Percentiles rank a stretch among this genome's conserved stretches.
phyloP scores from a whole-genome alignment of 305 asterid genomes.

The Coffea humblotiana region DNA sequence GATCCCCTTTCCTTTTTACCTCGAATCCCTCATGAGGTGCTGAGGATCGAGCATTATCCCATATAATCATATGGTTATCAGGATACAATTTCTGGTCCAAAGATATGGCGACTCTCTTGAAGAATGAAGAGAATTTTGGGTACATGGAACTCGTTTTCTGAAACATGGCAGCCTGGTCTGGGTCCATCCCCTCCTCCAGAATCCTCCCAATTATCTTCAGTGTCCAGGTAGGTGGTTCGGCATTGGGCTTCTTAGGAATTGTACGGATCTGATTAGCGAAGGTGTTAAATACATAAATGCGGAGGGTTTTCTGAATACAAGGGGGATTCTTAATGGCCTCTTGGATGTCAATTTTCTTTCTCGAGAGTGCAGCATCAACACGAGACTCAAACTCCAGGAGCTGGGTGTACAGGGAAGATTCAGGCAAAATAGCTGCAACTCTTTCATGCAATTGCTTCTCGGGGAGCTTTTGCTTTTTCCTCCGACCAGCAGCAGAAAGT shows the following conservation, averaged over 20 bases:
- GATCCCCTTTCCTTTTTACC: constrained; percentile 93
- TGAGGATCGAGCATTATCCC: constrained; percentile 87
- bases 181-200: constrained; percentile 89
- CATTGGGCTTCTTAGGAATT: constrained; percentile 85
- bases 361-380: constrained; percentile 79
- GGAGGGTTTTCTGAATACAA: constrained; percentile 76
- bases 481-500: constrained; percentile 74
- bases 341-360: constrained; percentile 95
- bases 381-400: constrained; percentile 94
- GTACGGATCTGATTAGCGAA: constrained; percentile 79
- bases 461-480: constrained; percentile 93
- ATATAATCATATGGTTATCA: constrained; percentile 77
- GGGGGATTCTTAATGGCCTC: constrained; percentile 82
- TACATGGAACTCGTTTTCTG: constrained; percentile 68
- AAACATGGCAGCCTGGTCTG: constrained; percentile 80
- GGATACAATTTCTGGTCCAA: constrained; percentile 89
- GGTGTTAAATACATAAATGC: constrained; percentile 83
- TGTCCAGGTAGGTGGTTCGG: constrained; percentile 95
- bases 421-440: constrained; percentile 93
- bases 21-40: constrained; percentile 95
- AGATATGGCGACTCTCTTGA: constrained; percentile 85
- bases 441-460: constrained; percentile 91
- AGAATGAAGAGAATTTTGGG: constrained; percentile 84
- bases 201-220: constrained; percentile 92
- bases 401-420: constrained; percentile 92